Evolutionary conservation across 805 yeast species (phyloP), one percentile per base, ranked within the genome.

Genomic region (Metschnikowia cubensis): DNA sequence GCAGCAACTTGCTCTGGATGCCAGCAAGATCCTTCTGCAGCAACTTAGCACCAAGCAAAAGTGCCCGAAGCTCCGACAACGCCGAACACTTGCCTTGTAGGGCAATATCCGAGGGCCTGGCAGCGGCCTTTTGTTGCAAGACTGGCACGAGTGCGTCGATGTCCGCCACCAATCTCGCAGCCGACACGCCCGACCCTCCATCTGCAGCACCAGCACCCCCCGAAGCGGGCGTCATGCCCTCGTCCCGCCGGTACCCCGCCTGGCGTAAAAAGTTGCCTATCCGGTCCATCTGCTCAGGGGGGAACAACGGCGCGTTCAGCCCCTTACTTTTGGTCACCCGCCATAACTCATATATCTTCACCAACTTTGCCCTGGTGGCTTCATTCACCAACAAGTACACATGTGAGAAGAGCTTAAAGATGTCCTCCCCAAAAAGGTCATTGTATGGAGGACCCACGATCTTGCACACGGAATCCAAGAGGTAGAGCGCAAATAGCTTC

Each of bases 381-480:
- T 89, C 96, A 59, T 83, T 85, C 36, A 88, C 92, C 48, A 85
- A 70, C n/a, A 88, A 77, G 64, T 87, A 94, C 2, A 90, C 84
- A 54, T 81, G 83, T 22, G 87, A 83, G 67, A 86, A 92, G 3
- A 87, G 71, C 56, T 77, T 80, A 69, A 79, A 85, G 42, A 90
- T 70, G 54, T 84, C 83, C 55, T 81, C 75, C 47, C 91, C 85
- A 64, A 94, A 82, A 46, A 87, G 66, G 6, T 83, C 75, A n/a
- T 89, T 87, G 65, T 92, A 94, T 1, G 98, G 97, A 53, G 84
- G 79, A 7, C 97, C 97, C 32, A 89, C 84, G 60, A 85, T 88
- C 67, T 94, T 94, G 69, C 92, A 87, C 43, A 94, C 87, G 15
- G 97, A 90, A 66, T 94, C 98, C 49, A 94, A 69, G 42, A 92